Evolutionary conservation across 2,329 filamentous ascomycete genomes (phyloP).

Genomic region (Exophiala oligosperma): DNA sequence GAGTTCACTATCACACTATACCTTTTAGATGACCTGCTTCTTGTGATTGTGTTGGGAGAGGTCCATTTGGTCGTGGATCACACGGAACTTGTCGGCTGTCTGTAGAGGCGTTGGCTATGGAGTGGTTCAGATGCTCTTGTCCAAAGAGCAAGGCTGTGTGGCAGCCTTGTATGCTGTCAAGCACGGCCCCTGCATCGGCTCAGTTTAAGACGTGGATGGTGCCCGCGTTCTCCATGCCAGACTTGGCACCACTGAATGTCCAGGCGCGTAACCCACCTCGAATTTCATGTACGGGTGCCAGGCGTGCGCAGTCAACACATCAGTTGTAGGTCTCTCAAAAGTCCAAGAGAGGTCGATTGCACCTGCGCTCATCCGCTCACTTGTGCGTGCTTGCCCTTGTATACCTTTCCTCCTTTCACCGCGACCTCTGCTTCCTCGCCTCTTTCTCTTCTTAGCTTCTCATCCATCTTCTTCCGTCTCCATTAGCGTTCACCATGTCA

Average conservation of each 20-base stretch:
- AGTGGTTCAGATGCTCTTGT: not conserved
- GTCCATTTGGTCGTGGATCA: no score
- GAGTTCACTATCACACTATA: not conserved
- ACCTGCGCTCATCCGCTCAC: not conserved
- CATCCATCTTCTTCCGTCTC: not conserved
- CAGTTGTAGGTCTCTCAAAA: conserved; percentile 1
- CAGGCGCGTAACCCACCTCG: not conserved
- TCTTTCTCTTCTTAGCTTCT: not conserved
- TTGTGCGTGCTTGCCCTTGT: not conserved
- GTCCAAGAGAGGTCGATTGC: not conserved
- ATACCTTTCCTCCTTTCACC: not conserved
- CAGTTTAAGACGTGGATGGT: not conserved
- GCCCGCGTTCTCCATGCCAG: conserved; percentile 1
- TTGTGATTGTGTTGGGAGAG: no score
- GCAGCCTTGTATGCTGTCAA: not conserved
- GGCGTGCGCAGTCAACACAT: not conserved
- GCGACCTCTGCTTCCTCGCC: not conserved
- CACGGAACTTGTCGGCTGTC: no score
- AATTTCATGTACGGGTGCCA: not conserved
- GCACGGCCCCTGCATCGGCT: not conserved
- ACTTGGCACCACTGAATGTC: not conserved
- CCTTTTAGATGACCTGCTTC: no score
- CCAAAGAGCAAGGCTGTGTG: not conserved
- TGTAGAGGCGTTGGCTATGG: no score
- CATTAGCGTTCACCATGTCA: conserved; percentile 18